Conservation (phyloP, 2,329 filamentous ascomycete species). For the Cryoendolithus antarcticus region DNA sequence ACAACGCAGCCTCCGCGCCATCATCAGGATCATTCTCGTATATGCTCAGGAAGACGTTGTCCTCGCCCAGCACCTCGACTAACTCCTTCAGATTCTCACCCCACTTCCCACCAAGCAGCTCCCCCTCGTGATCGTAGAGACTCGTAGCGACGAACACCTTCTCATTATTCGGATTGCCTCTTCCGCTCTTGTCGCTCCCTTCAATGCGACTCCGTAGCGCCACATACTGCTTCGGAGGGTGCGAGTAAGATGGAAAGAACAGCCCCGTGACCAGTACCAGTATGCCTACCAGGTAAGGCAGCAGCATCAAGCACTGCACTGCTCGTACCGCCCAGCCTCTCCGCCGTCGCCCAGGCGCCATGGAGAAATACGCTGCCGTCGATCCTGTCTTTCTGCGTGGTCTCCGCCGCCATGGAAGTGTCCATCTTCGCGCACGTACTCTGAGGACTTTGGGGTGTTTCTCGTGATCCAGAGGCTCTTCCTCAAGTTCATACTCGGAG, state of each 20-base stretch:
- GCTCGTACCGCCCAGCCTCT: constrained; percentile 8
- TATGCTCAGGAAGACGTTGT: constrained; percentile 59
- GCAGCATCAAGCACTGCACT: constrained; percentile 7
- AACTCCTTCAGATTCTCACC: constrained; percentile 48
- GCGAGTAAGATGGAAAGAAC: constrained; percentile 45
- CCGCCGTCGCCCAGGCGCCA: constrained; percentile 5
- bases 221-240: constrained; percentile 40
- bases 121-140: constrained; percentile 51
- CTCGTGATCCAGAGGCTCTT: neutral
- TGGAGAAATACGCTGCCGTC: neutral
- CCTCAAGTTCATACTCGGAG: constrained; percentile 2
- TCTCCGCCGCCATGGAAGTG: neutral
- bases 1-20: constrained; percentile 42
- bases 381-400: neutral
- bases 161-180: constrained; percentile 45
- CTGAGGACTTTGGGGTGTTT: neutral
- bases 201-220: constrained; percentile 26
- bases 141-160: constrained; percentile 64
- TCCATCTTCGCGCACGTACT: neutral
- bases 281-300: constrained; percentile 8
- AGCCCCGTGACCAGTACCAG: constrained; percentile 32
- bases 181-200: constrained; percentile 18
- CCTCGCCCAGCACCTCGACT: constrained; percentile 51
- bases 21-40: constrained; percentile 60
- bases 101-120: constrained; percentile 52